These are phyloP conservation scores for Talaromyces wortmannii DNA, from an alignment of 495 filamentous ascomycete species.

Conservation along the genomic window DNA sequence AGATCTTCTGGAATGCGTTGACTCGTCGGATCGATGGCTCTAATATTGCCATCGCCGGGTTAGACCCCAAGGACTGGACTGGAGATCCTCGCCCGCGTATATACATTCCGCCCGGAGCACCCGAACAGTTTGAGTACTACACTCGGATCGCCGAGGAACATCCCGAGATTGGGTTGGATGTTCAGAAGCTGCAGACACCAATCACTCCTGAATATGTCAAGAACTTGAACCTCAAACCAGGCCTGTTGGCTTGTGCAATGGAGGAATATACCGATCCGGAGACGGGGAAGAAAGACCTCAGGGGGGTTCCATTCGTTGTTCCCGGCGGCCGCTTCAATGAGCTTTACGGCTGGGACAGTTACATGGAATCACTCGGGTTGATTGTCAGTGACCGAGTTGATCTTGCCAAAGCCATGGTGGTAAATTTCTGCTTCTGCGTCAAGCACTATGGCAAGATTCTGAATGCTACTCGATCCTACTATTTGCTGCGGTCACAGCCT, in stretches of 20 bases:
- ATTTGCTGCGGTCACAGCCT: slow-evolving; percentile 86
- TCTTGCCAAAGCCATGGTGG: slow-evolving; percentile 85
- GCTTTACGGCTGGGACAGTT: slow-evolving; percentile 95
- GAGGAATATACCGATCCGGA: slow-evolving; percentile 56
- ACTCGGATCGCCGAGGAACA: slow-evolving; percentile 60
- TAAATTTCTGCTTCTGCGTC: slow-evolving; percentile 96
- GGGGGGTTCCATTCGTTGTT: slow-evolving; percentile 90
- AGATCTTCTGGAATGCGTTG: slow-evolving; percentile 83
- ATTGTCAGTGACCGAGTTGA: slow-evolving; percentile 74
- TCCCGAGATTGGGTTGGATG: slow-evolving; percentile 81
- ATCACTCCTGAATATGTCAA: slow-evolving; percentile 72
- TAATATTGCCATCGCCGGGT: slow-evolving; percentile 77
- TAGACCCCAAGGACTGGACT: slow-evolving; percentile 89
- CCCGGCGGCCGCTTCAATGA: slow-evolving; percentile 97
- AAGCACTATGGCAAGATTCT: slow-evolving; percentile 97
- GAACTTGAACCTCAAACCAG: slow-evolving; percentile 75
- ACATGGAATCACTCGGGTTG: slow-evolving; percentile 89
- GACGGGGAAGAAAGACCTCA: slow-evolving; percentile 58
- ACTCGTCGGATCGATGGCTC: slow-evolving; percentile 83
- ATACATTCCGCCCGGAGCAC: slow-evolving; percentile 78
- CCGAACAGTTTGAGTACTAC: slow-evolving; percentile 88
- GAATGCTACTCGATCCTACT: slow-evolving; percentile 94
- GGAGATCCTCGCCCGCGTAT: slow-evolving; percentile 82
- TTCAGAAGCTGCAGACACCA: slow-evolving; percentile 60
- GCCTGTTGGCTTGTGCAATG: slow-evolving; percentile 86